Conservation (phyloP, 345 rosid genomes). For the Mercurialis annua region DNA sequence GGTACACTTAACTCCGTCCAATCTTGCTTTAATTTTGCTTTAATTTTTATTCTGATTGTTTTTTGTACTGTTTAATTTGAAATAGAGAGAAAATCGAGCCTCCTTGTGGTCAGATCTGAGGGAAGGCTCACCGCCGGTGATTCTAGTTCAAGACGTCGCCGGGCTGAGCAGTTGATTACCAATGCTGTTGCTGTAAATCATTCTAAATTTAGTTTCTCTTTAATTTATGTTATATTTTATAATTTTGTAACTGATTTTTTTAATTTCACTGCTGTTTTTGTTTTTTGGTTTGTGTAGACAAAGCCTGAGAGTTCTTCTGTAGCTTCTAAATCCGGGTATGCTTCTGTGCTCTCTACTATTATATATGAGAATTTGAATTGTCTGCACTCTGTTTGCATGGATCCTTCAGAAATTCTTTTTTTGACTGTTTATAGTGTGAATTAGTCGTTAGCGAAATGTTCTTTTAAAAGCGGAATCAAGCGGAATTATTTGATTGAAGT, state of each 20-base stretch:
- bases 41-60: background rate
- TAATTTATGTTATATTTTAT: background rate
- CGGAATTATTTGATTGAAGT: too few species aligned
- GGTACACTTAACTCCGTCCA: slow-evolving; percentile 34
- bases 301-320: slow-evolving; percentile 51
- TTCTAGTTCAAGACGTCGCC: slow-evolving; percentile 35
- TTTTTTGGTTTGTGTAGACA: too few species aligned
- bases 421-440: too few species aligned
- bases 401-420: too few species aligned
- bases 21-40: background rate
- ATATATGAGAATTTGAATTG: too few species aligned
- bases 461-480: too few species aligned
- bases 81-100: slow-evolving; percentile 48
- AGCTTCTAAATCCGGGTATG: slow-evolving; percentile 64
- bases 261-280: slow-evolving; percentile 17
- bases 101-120: slow-evolving; percentile 60
- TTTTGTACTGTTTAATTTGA: slow-evolving; percentile 10
- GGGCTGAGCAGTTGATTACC: slow-evolving; percentile 45
- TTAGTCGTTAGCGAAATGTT: too few species aligned
- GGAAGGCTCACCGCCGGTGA: slow-evolving; percentile 32
- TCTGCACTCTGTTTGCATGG: too few species aligned
- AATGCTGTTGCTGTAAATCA: slow-evolving; percentile 73
- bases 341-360: background rate
- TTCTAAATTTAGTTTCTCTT: background rate
- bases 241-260: background rate